Evolutionary conservation across 176 grass and related monocot species (phyloP).

Genomic region (Zoysia japonica): DNA sequence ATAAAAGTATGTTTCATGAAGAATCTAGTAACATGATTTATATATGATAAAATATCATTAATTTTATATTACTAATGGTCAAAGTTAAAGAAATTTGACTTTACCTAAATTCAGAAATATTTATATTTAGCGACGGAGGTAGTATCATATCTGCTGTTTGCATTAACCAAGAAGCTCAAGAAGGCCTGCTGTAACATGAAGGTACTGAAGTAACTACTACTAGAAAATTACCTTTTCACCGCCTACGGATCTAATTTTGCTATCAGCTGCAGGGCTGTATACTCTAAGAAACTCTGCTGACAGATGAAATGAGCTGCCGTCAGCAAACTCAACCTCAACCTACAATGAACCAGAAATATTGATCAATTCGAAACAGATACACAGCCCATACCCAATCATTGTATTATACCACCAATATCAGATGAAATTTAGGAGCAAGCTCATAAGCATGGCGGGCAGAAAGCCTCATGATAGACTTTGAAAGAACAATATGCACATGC

Average conservation of each 20-base stretch:
- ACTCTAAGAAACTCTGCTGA: slow-evolving; percentile 93
- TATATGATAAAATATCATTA: too few relatives aligned
- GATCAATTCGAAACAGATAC: neutral
- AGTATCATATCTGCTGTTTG: neutral
- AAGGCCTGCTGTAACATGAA: neutral
- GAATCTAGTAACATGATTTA: too few relatives aligned
- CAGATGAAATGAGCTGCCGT: slow-evolving; percentile 74
- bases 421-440: neutral
- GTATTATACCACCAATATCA: neutral
- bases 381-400: neutral
- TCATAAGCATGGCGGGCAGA: neutral
- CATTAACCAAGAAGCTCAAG: neutral
- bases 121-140: too few relatives aligned
- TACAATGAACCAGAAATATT: slow-evolving; percentile 29
- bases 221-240: slow-evolving; percentile 78
- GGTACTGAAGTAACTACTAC: neutral
- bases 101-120: too few relatives aligned
- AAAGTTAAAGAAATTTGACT: too few relatives aligned
- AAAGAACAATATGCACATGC: neutral
- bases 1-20: too few relatives aligned
- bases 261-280: slow-evolving; percentile 79
- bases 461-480: neutral
- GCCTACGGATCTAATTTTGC: slow-evolving; percentile 84
- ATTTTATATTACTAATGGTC: too few relatives aligned
- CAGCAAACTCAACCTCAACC: slow-evolving; percentile 79